phyloP scores from a whole-genome alignment of 352 stramenopile genomes.

The Pythium dissimile region DNA sequence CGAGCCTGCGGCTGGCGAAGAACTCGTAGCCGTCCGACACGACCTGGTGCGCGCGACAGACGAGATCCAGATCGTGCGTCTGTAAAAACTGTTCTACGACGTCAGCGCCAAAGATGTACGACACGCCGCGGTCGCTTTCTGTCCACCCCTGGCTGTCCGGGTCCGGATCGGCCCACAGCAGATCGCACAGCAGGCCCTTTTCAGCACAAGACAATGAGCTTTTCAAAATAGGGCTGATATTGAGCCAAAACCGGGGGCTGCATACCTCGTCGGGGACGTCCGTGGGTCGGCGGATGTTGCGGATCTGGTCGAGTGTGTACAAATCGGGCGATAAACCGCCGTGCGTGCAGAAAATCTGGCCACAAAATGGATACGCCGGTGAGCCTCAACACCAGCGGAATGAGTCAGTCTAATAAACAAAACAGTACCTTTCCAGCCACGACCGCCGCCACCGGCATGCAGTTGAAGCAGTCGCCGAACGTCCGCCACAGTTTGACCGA shows the following conservation, averaged over 20 bases:
- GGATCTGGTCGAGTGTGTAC: constrained; percentile 97
- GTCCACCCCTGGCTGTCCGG: constrained; percentile 91
- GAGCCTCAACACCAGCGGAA: not conserved
- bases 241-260: not conserved
- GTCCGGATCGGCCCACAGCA: constrained; percentile 88
- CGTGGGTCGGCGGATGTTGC: constrained; percentile 77
- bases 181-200: constrained; percentile 77
- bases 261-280: constrained; percentile 79
- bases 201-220: no score
- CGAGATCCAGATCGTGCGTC: constrained; percentile 96
- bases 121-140: constrained; percentile 97
- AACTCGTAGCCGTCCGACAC: constrained; percentile 99
- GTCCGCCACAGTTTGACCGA: constrained; percentile 92
- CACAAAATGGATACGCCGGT: no score
- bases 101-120: constrained; percentile 98
- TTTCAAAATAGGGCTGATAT: not conserved
- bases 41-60: constrained; percentile 98
- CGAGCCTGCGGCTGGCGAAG: constrained; percentile 97
- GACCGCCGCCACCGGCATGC: constrained; percentile 94
- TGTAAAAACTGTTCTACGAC: constrained; percentile 97
- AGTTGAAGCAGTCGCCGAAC: constrained; percentile 99
- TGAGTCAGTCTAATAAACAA: not conserved
- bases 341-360: constrained; percentile 97
- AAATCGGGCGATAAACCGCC: constrained; percentile 91
- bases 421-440: constrained; percentile 89